Base-by-base conservation (phyloP, 108 stramenopile species). In the Nitzschia putrida region DNA sequence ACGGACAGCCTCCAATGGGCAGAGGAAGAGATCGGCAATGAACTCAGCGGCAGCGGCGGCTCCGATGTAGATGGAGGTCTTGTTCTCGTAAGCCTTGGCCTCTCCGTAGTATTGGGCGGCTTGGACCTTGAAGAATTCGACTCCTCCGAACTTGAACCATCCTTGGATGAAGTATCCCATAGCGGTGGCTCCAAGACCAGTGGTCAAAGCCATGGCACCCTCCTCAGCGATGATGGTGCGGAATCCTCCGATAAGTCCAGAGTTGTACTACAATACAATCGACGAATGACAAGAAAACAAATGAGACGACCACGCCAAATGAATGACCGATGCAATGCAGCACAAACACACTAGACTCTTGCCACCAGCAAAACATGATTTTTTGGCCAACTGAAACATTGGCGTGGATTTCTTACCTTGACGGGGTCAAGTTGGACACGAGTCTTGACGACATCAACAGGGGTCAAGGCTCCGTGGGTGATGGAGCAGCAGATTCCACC, bases 141-240 rank as follows among this genome's bases (percentile, higher is more conserved):
- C 96, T 76, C 96, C 98, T n/a, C 98, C 98, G 77, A 98, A 98
- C 85, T 98, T 98, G 88, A 97, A 98, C 93, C 95, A 97, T 53
- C 97, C 98, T 84, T 98, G 98, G 67, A 97, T 80, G 74, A 98
- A 98, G 87, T 98, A 98, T 57, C 98, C 98, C 22, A 83, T 88
- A 59, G 88, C 94, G 50, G 98, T 98, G 42, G 98, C 96, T 42
- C 96, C 96, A 53, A 98, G 90, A 61, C 98, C 98, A 21, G 96
- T 97, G n/a, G 92, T 91, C 50, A 98, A 90, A 16, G 95, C 96
- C 72, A 88, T 90, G 53, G 92, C 90, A 37, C 98, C 97, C 85
- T 98, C 97, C 66, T 91, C 88, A 61, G 91, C 88, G 63, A 97
- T 88, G 61, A 95, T 85, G 22, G 86, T 73, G 66, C 84, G 85